Conservation (phyloP, 2,329 filamentous ascomycete genomes). For the Furcasterigmium furcatum region DNA sequence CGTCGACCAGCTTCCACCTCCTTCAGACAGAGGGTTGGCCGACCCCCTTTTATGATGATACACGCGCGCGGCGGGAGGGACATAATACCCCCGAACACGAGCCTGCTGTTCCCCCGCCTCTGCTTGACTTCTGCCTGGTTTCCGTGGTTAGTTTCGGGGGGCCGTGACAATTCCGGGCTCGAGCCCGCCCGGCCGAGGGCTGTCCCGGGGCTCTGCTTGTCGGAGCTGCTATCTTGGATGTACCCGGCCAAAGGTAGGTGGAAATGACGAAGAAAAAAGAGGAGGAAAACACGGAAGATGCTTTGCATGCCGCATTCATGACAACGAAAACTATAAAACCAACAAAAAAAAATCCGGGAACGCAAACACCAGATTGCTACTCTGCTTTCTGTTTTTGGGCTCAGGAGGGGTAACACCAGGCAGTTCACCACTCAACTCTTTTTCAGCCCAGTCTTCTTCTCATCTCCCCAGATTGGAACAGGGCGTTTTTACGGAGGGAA, state of each 20-base stretch:
- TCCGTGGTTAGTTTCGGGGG: background rate
- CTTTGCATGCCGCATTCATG: background rate
- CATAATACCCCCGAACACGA: constrained; percentile 24
- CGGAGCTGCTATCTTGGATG: background rate
- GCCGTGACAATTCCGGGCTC: background rate
- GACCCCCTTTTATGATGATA: constrained; percentile 41
- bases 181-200: background rate
- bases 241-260: background rate
- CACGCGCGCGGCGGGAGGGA: constrained; percentile 35
- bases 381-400: background rate
- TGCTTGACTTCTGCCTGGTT: background rate
- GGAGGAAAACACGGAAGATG: background rate
- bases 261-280: background rate
- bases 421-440: too few relatives aligned
- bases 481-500: too few relatives aligned
- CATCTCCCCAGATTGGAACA: too few relatives aligned
- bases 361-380: background rate
- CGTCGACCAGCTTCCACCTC: constrained; percentile 36
- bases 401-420: too few relatives aligned
- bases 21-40: constrained; percentile 46
- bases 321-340: background rate
- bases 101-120: constrained; percentile 12
- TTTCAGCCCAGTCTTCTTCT: too few relatives aligned
- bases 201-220: background rate
- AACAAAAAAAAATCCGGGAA: background rate